Percentiles rank a stretch among this genome's conserved stretches.
Conservation (phyloP, 768 basidiomycete species). For the Filobasidium floriforme region DNA sequence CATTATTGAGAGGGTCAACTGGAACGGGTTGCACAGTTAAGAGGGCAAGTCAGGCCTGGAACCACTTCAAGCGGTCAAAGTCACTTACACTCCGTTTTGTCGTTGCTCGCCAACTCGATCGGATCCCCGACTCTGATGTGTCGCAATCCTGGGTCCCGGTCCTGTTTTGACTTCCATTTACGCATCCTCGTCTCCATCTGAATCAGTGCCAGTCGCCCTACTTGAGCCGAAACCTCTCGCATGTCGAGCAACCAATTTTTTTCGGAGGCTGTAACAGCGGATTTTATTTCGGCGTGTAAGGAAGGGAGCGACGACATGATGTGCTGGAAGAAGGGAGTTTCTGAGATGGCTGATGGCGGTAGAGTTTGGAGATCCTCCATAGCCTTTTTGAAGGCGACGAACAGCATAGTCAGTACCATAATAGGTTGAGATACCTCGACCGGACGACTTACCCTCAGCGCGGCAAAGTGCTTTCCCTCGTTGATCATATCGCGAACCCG, state of each 20-base stretch:
- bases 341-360: slow-evolving; percentile 77
- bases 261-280: slow-evolving; percentile 85
- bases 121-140: slow-evolving; percentile 78
- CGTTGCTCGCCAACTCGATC: slow-evolving; percentile 82
- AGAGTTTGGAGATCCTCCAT: slow-evolving; percentile 89
- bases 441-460: slow-evolving; percentile 65
- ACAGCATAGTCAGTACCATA: not conserved
- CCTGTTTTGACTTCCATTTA: slow-evolving; percentile 73
- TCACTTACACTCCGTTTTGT: slow-evolving; percentile 83
- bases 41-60: not conserved
- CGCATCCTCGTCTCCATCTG: slow-evolving; percentile 75
- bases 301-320: slow-evolving; percentile 86
- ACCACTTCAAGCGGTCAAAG: too few relatives aligned
- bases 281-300: slow-evolving; percentile 77
- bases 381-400: slow-evolving; percentile 52
- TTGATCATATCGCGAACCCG: slow-evolving; percentile 87
- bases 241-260: slow-evolving; percentile 97
- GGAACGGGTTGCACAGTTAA: not conserved
- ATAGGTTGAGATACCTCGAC: not conserved
- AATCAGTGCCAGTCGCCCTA: slow-evolving; percentile 80
- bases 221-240: slow-evolving; percentile 72
- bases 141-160: slow-evolving; percentile 72
- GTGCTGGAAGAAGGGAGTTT: slow-evolving; percentile 87
- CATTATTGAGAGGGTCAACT: slow-evolving; percentile 91
- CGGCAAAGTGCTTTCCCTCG: slow-evolving; percentile 93